phyloP scores from a whole-genome alignment of 2,329 filamentous ascomycete genomes.

The Phaeoacremonium minimum region DNA sequence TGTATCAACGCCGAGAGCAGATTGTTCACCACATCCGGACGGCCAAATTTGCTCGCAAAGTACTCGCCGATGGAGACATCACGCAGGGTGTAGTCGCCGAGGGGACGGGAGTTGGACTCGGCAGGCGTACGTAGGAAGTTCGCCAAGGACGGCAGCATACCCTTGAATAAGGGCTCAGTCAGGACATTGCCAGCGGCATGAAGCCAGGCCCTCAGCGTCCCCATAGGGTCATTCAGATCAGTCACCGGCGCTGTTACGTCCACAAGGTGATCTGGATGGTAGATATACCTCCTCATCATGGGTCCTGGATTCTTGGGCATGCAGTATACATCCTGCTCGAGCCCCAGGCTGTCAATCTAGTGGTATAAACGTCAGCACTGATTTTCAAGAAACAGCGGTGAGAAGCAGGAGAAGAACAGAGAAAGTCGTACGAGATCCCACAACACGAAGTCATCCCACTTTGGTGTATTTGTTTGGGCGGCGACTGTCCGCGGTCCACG shows the following conservation, averaged over 20 bases:
- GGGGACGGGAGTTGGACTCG: too few relatives aligned
- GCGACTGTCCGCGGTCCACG: slow-evolving; percentile 76
- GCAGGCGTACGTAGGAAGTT: too few relatives aligned
- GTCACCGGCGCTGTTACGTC: slow-evolving; percentile 29
- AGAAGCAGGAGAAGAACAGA: too few relatives aligned
- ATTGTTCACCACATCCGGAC: slow-evolving; percentile 60
- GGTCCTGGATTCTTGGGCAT: slow-evolving; percentile 17
- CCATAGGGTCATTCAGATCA: slow-evolving; percentile 3
- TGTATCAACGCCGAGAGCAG: slow-evolving; percentile 73
- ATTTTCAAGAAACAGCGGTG: too few relatives aligned
- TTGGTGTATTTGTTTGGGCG: slow-evolving; percentile 33
- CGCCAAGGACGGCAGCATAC: slow-evolving; percentile 15
- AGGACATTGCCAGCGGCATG: slow-evolving; percentile 28
- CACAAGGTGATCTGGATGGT: slow-evolving; percentile 81
- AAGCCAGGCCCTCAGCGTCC: slow-evolving; percentile 24
- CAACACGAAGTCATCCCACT: slow-evolving; percentile 61
- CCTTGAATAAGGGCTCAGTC: slow-evolving; percentile 52
- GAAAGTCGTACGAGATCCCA: slow-evolving; percentile 60
- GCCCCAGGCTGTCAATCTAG: slow-evolving; percentile 9
- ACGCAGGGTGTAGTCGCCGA: too few relatives aligned
- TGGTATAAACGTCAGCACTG: too few relatives aligned
- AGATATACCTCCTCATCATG: slow-evolving; percentile 68
- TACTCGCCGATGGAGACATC: slow-evolving; percentile 74
- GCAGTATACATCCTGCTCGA: slow-evolving; percentile 3
- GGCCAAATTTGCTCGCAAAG: slow-evolving; percentile 47